Evolutionary conservation across 2,329 filamentous ascomycete genomes (phyloP).

Genomic region (Colletotrichum nymphaeae): DNA sequence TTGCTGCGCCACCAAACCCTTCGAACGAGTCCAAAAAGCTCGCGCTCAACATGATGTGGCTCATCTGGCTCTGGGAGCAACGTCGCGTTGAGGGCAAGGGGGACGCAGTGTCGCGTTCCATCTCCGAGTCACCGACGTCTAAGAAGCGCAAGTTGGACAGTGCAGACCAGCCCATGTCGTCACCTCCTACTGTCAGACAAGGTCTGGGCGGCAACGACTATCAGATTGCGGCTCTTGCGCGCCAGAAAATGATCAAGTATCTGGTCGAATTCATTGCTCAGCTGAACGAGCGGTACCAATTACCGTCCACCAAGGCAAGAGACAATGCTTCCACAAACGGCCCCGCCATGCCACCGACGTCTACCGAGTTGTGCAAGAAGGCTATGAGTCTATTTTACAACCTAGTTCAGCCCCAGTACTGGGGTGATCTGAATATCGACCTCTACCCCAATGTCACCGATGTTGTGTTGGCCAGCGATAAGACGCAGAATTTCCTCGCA

Average conservation of each 20-base stretch:
- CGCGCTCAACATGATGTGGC: conserved; percentile 87
- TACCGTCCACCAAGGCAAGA: conserved; percentile 76
- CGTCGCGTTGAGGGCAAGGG: conserved; percentile 75
- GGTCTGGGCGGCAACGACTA: conserved; percentile 72
- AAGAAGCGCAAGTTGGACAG: conserved; percentile 83
- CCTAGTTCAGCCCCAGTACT: conserved; percentile 86
- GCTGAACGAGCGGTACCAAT: conserved; percentile 84
- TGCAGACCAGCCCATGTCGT: conserved; percentile 60
- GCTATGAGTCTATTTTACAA: conserved; percentile 85
- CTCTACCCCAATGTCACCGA: conserved; percentile 92
- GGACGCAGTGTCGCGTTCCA: conserved; percentile 49
- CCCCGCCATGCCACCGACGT: conserved; percentile 62
- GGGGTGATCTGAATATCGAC: conserved; percentile 92
- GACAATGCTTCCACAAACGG: conserved; percentile 59
- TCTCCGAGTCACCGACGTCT: conserved; percentile 77
- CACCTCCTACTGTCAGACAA: conserved; percentile 63
- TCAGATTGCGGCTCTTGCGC: conserved; percentile 72
- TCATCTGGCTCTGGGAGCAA: conserved; percentile 95
- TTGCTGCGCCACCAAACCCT: conserved; percentile 83
- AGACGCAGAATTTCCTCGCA: conserved; percentile 71
- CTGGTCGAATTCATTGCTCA: conserved; percentile 95
- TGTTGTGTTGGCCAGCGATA: conserved; percentile 84
- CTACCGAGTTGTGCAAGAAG: conserved; percentile 86
- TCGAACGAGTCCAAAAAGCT: conserved; percentile 94
- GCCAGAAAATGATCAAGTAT: conserved; percentile 91